Percentiles rank a stretch among this genome's conserved stretches.
phyloP scores from a whole-genome alignment of 2,329 filamentous ascomycete genomes.

The Hypoxylon sp. region DNA sequence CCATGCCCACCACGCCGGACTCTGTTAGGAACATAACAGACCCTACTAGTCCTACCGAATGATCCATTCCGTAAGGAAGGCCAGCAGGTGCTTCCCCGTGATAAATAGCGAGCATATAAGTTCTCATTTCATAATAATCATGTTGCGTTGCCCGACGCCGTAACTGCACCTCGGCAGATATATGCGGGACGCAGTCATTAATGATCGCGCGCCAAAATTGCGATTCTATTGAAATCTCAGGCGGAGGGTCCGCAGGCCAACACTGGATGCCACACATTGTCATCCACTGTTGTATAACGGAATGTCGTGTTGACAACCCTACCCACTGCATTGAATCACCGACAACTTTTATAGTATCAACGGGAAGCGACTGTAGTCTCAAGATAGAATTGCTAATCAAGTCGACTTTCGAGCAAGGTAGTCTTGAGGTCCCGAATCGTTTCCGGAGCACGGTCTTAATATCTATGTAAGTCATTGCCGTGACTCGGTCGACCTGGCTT shows the following conservation, averaged over 20 bases:
- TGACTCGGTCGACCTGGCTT: neutral
- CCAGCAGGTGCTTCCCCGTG: neutral
- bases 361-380: neutral
- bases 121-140: neutral
- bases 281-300: conserved; percentile 24
- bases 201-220: conserved; percentile 20
- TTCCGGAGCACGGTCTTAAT: neutral
- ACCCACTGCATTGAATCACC: neutral
- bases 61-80: neutral
- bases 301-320: neutral
- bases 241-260: conserved; percentile 15
- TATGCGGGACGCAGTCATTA: conserved; percentile 10
- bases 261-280: neutral
- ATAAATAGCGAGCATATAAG: neutral
- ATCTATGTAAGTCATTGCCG: neutral
- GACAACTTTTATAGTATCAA: neutral
- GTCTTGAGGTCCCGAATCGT: neutral
- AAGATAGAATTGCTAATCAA: neutral
- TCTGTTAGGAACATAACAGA: neutral
- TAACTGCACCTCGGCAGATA: neutral
- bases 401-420: neutral
- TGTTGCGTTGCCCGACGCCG: neutral
- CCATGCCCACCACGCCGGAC: neutral
- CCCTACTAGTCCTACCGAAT: neutral
- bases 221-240: conserved; percentile 2